A percentile compares a stretch with the other conserved stretches of the same genome.
These are phyloP conservation scores for Parafenestella ontariensis DNA, from an alignment of 2,329 filamentous ascomycete species.

Conservation along the genomic window DNA sequence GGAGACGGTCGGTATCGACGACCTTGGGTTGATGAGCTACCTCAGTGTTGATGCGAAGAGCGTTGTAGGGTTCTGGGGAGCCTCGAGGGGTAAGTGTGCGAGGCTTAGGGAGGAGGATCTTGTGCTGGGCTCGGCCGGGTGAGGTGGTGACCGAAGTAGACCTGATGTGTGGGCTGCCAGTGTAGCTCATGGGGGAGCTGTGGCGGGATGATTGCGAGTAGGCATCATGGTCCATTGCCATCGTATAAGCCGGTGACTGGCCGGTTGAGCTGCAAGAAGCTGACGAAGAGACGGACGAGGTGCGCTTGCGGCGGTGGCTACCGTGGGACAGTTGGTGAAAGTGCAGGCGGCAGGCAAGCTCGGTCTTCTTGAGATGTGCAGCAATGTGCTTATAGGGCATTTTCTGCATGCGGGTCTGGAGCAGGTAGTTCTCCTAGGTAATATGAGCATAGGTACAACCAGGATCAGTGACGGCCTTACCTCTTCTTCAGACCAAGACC, in stretches of 20 bases:
- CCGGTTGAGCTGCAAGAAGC: conserved; percentile 51
- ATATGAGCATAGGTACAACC: conserved; percentile 20
- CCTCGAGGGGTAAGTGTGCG: conserved; percentile 51
- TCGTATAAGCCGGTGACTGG: conserved; percentile 48
- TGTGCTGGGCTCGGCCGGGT: conserved; percentile 61
- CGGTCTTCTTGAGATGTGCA: conserved; percentile 83
- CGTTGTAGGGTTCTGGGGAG: conserved; percentile 47
- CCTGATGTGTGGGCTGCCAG: conserved; percentile 48
- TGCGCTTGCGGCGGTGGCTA: conserved; percentile 79
- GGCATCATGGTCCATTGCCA: conserved; percentile 45
- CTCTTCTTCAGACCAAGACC: conserved; percentile 88
- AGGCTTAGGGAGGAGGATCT: conserved; percentile 69
- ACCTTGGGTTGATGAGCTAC: conserved; percentile 52
- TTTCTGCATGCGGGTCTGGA: conserved; percentile 84
- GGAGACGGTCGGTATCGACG: conserved; percentile 72
- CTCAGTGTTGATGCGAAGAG: conserved; percentile 56
- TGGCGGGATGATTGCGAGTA: conserved; percentile 49
- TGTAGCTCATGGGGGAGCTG: conserved; percentile 54
- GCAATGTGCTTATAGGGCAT: conserved; percentile 93
- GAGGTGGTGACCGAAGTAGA: conserved; percentile 53
- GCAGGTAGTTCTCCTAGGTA: conserved; percentile 78
- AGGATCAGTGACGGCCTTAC: conserved; percentile 55
- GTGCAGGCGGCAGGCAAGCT: conserved; percentile 84
- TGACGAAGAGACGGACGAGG: conserved; percentile 70
- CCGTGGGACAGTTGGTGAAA: conserved; percentile 87